Evolutionary conservation across 495 filamentous ascomycete genomes (phyloP).

Genomic region (Evernia prunastri): DNA sequence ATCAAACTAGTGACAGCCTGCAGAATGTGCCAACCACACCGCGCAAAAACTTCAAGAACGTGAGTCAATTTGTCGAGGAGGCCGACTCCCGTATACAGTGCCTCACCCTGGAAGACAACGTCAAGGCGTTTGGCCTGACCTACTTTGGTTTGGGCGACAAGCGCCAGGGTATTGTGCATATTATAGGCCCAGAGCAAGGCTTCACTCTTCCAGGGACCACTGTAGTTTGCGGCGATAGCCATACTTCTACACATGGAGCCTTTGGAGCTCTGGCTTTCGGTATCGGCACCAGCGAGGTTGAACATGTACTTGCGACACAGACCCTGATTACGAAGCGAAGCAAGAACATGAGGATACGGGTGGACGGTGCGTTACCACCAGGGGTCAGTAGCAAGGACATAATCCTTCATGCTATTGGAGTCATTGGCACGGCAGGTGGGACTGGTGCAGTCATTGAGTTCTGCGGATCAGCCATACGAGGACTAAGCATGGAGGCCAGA

Average conservation of each 20-base stretch:
- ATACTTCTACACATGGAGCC: slow-evolving; percentile 95
- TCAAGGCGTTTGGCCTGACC: slow-evolving; percentile 91
- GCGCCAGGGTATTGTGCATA: slow-evolving; percentile 95
- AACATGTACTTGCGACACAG: slow-evolving; percentile 96
- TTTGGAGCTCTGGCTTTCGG: slow-evolving; percentile 95
- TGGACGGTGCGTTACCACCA: slow-evolving; percentile 82
- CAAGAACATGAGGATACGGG: slow-evolving; percentile 97
- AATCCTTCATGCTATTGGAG: slow-evolving; percentile 85
- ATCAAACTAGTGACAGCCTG: slow-evolving; percentile 21
- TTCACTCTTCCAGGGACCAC: slow-evolving; percentile 98
- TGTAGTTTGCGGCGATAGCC: slow-evolving; percentile 94
- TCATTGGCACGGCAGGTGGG: slow-evolving; percentile 92
- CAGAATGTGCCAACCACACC: slow-evolving; percentile 90
- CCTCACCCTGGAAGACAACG: slow-evolving; percentile 91
- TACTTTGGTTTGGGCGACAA: slow-evolving; percentile 97
- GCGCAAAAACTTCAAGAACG: slow-evolving; percentile 81
- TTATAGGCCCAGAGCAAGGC: slow-evolving; percentile 98
- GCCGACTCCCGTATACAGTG: slow-evolving; percentile 90
- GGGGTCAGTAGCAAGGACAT: slow-evolving; percentile 97
- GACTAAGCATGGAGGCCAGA: slow-evolving; percentile 89
- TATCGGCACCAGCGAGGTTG: slow-evolving; percentile 96
- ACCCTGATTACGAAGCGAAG: slow-evolving; percentile 88
- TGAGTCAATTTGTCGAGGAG: slow-evolving; percentile 81
- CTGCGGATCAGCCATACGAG: slow-evolving; percentile 85
- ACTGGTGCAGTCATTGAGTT: slow-evolving; percentile 95